Conservation (phyloP, 495 filamentous ascomycete species). For the Daldinia vernicosa region DNA sequence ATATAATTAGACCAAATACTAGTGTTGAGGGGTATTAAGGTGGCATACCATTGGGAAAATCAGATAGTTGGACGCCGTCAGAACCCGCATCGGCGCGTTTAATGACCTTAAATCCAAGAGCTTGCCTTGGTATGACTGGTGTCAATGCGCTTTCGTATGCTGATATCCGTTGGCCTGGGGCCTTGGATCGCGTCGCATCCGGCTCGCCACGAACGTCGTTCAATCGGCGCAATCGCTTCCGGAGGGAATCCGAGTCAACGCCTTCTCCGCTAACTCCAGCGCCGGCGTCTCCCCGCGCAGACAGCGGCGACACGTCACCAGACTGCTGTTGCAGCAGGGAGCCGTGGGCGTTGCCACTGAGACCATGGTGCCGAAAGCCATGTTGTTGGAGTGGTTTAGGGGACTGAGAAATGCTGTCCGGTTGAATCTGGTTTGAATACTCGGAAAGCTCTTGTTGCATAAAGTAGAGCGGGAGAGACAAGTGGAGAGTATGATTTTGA, state of each 20-base stretch:
- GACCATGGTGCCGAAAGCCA: slow-evolving; percentile 71
- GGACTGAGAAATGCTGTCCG: slow-evolving; percentile 55
- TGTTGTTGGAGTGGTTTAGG: slow-evolving; percentile 68
- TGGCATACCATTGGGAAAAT: slow-evolving; percentile 82
- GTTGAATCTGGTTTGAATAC: slow-evolving; percentile 63
- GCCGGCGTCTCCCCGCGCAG: slow-evolving; percentile 31
- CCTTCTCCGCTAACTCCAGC: slow-evolving; percentile 31
- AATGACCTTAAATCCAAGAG: slow-evolving; percentile 68
- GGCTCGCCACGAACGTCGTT: slow-evolving; percentile 45
- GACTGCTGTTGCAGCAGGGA: slow-evolving; percentile 45
- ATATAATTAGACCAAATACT: slow-evolving; percentile 32
- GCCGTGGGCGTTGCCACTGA: slow-evolving; percentile 45
- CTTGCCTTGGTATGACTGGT: slow-evolving; percentile 55
- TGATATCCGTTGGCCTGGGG: slow-evolving; percentile 68
- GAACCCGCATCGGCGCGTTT: slow-evolving; percentile 56
- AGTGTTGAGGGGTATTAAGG: neutral
- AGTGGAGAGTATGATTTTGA: slow-evolving; percentile 55
- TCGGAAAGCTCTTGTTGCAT: slow-evolving; percentile 86
- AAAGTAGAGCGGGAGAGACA: slow-evolving; percentile 66
- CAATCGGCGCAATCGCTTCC: slow-evolving; percentile 54
- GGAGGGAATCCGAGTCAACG: slow-evolving; percentile 49
- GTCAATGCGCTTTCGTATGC: slow-evolving; percentile 75
- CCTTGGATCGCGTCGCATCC: slow-evolving; percentile 29
- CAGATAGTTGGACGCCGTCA: slow-evolving; percentile 63
- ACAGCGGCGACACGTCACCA: slow-evolving; percentile 44